Base-by-base conservation (phyloP, 2,329 filamentous ascomycete species). In the Sporothrix variecibatus region DNA sequence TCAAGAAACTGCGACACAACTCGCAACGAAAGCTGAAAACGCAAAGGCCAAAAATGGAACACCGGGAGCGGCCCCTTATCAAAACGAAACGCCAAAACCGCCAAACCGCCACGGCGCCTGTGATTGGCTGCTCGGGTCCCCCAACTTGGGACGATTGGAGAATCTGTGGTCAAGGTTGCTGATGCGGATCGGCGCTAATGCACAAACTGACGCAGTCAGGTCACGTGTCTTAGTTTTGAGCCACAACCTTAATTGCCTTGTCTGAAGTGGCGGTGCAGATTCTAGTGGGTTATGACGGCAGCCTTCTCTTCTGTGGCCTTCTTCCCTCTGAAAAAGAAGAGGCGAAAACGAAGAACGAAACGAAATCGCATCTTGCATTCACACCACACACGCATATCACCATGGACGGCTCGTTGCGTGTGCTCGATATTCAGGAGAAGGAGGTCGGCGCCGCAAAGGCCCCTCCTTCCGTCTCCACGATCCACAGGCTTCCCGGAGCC, bases 401-500 rank as follows among this genome's bases (percentile, higher is more conserved):
- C 15, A 84, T 83, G 82, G 79, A 82, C 7, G 74, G 77, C 28
- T 77, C 83, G 26, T 88, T 92, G 58, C 85, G 92, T 56, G 85
- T 97, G 60, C 88, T 88, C 73, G 95, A 98, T 78, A 90, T 98
- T 76, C 87, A 92, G 79, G 95, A 98, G 84, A 92, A 93, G 76
- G 87, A 90, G 62, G 82, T 88, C 34, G 82, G 85, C 17, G 82
- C 86, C 31, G 86, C 89, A 28, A 91, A 89, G 76, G 87, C 92
- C 4, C 92, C 9, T 86, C 86, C 53, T 88, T 90, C 11, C 92
- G 17, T 86, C 87, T 65, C 84, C 89, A 56, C 89, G 88, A 71
- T 83, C 84, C 11, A 84, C 86, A 26, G 96, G 96, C 0, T 98
- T 98, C 78, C 96, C 96, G n/a, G 90, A 91, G 74, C 95, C 94